These are phyloP conservation scores for Diplodia scrobiculata DNA, from an alignment of 2,329 filamentous ascomycete species.

Conservation along the genomic window DNA sequence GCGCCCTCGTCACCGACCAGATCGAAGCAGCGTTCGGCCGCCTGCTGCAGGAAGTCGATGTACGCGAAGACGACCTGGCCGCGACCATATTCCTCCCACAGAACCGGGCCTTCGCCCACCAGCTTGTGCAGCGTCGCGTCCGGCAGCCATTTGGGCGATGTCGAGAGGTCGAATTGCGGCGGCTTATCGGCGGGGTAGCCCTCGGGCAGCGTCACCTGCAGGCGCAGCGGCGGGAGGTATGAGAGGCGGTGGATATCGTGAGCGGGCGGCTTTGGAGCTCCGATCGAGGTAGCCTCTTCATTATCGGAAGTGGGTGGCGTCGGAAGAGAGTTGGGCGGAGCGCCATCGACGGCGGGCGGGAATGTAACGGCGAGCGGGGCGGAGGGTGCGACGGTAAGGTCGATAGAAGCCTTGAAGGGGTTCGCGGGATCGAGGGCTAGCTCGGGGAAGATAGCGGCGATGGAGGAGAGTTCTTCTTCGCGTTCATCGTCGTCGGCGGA, in stretches of 20 bases:
- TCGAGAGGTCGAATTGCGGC: constrained; percentile 54
- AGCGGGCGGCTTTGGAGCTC: constrained; percentile 31
- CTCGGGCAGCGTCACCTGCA: constrained; percentile 57
- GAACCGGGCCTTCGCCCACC: constrained; percentile 49
- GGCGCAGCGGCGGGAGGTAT: constrained; percentile 59
- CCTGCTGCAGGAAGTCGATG: constrained; percentile 62
- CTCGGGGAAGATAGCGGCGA: constrained; percentile 65
- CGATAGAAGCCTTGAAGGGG: constrained; percentile 56
- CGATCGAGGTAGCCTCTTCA: constrained; percentile 11
- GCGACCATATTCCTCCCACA: constrained; percentile 64
- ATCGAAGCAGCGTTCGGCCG: constrained; percentile 59
- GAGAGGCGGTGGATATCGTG: constrained; percentile 52
- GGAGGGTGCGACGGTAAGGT: constrained; percentile 59
- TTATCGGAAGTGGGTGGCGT: constrained; percentile 47
- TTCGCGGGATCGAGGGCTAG: constrained; percentile 52
- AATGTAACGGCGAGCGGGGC: constrained; percentile 53
- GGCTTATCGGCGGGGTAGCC: constrained; percentile 59
- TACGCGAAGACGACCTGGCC: constrained; percentile 62
- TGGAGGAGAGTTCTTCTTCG: constrained; percentile 60
- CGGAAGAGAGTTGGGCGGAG: constrained; percentile 37
- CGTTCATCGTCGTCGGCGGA: constrained; percentile 61
- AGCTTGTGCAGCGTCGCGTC: constrained; percentile 49
- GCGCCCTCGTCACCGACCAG: constrained; percentile 47
- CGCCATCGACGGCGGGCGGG: constrained; percentile 40
- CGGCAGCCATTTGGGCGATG: constrained; percentile 58